phyloP scores from a whole-genome alignment of 768 basidiomycete genomes.

The Naganishia vishniacii region DNA sequence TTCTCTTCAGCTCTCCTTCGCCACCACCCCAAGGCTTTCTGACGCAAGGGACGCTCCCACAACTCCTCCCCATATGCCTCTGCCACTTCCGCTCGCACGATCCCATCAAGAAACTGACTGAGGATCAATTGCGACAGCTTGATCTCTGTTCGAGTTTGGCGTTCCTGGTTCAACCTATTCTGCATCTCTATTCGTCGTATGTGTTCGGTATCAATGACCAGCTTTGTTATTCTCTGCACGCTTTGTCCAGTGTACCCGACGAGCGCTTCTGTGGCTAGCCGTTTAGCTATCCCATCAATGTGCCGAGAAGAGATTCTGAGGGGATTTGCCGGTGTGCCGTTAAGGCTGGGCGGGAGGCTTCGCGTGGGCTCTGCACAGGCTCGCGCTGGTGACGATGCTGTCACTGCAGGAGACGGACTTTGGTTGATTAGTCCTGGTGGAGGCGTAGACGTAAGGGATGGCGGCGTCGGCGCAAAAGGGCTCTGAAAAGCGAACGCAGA shows the following conservation, averaged over 20 bases:
- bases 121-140: background rate
- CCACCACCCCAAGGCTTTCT: constrained; percentile 9
- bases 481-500: too few species aligned
- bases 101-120: background rate
- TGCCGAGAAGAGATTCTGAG: background rate
- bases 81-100: constrained; percentile 8
- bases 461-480: too few species aligned
- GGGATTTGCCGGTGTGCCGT: too few species aligned
- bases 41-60: constrained; percentile 12
- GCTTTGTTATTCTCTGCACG: background rate
- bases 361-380: too few species aligned
- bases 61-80: constrained; percentile 14
- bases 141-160: background rate
- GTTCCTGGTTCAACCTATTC: background rate
- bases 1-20: background rate
- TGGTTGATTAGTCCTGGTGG: too few species aligned
- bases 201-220: background rate
- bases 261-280: background rate
- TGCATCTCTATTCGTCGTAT: background rate
- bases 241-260: background rate
- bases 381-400: too few species aligned
- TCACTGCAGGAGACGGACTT: too few species aligned
- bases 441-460: too few species aligned
- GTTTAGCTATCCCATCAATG: constrained; percentile 5
- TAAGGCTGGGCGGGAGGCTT: too few species aligned